Conservation (phyloP, 2,329 filamentous ascomycete species). For the Xylaria sp. region DNA sequence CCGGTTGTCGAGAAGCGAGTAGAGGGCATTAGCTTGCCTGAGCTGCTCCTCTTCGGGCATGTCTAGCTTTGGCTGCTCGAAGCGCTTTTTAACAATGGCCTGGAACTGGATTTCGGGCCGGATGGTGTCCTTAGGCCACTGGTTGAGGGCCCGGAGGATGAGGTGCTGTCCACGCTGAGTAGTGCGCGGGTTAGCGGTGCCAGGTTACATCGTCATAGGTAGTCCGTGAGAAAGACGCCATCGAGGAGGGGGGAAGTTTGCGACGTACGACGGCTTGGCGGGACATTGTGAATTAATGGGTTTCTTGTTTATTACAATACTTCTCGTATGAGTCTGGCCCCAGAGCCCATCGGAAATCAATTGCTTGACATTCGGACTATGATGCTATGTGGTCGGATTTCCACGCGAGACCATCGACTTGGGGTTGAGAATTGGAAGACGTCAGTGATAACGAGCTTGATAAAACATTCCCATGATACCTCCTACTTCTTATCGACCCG, state of each 20-base stretch:
- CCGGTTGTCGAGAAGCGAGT: conserved; percentile 68
- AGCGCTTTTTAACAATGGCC: conserved; percentile 62
- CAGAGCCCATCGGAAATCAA: not conserved
- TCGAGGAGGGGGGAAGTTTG: not conserved
- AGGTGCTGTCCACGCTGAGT: conserved; percentile 58
- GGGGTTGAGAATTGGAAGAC: conserved; percentile 17
- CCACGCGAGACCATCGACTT: not conserved
- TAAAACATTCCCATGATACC: not conserved
- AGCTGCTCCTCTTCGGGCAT: conserved; percentile 61
- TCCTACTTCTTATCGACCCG: not conserved
- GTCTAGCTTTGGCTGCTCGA: conserved; percentile 52
- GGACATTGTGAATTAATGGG: conserved; percentile 35
- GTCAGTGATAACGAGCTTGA: conserved; percentile 25
- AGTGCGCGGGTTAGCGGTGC: conserved; percentile 5
- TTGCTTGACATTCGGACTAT: not conserved
- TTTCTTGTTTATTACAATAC: not conserved
- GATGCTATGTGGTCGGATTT: not conserved
- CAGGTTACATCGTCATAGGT: not conserved
- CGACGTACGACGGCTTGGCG: conserved; percentile 45
- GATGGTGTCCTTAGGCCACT: conserved; percentile 73
- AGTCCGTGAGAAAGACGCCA: not conserved
- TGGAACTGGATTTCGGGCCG: conserved; percentile 72
- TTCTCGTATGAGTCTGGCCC: not conserved
- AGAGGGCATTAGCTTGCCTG: conserved; percentile 68
- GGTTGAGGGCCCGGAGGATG: conserved; percentile 62